A percentile compares a stretch with the other conserved stretches of the same genome.
Evolutionary conservation across 257 asterid genomes (phyloP).

Genomic region (Petunia secreta): DNA sequence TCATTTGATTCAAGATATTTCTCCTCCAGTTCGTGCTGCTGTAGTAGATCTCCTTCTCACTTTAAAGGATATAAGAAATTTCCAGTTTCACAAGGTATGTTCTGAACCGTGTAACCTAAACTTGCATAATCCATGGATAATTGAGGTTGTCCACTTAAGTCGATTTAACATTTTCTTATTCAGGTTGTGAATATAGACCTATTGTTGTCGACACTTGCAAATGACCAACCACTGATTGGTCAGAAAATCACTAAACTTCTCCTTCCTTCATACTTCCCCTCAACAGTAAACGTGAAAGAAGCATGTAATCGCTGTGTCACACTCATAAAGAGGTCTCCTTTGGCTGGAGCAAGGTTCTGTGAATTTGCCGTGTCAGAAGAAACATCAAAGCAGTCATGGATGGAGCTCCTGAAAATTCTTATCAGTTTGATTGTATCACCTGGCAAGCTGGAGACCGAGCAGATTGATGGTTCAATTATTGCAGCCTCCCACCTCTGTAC

Average conservation of each 20-base stretch:
- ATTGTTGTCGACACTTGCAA: constrained; percentile 70
- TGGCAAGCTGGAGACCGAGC: constrained; percentile 50
- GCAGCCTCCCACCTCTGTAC: constrained; percentile 76
- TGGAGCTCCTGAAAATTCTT: constrained; percentile 63
- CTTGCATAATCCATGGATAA: constrained; percentile 11
- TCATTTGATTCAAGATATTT: constrained; percentile 64
- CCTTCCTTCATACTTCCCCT: constrained; percentile 88
- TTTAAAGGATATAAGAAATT: constrained; percentile 63
- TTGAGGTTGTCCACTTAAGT: constrained; percentile 28
- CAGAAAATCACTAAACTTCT: constrained; percentile 90
- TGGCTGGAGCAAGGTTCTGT: constrained; percentile 92
- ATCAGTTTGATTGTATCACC: constrained; percentile 58
- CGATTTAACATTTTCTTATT: constrained; percentile 33
- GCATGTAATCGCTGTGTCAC: constrained; percentile 85
- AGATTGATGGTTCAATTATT: constrained; percentile 66
- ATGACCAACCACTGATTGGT: constrained; percentile 76
- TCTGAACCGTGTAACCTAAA: constrained; percentile 24
- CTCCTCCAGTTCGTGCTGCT: constrained; percentile 73
- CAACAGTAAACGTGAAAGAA: constrained; percentile 69
- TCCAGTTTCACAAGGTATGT: constrained; percentile 87
- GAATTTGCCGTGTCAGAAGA: constrained; percentile 83
- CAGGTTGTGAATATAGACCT: constrained; percentile 78
- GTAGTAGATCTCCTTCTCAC: constrained; percentile 81
- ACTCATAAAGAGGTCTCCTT: constrained; percentile 79
- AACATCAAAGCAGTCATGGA: constrained; percentile 63